These are phyloP conservation scores for Mycena polygramma DNA, from an alignment of 768 basidiomycete species.

Conservation along the genomic window DNA sequence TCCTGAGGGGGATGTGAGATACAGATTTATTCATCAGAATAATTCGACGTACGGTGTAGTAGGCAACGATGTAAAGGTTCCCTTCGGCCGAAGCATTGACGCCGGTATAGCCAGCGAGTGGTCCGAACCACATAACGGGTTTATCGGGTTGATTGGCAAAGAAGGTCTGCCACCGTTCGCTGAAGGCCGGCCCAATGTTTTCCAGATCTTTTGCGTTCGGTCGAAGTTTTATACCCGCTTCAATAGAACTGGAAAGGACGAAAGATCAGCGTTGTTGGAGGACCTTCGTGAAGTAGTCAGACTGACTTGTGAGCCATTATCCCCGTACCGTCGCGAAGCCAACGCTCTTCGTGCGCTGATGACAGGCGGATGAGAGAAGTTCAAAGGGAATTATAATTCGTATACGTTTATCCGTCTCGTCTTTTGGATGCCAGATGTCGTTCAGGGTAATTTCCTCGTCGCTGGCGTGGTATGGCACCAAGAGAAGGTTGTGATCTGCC, in stretches of 20 bases:
- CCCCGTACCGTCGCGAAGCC: constrained; percentile 56
- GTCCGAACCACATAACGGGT: constrained; percentile 53
- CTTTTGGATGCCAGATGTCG: constrained; percentile 55
- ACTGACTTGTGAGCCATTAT: constrained; percentile 68
- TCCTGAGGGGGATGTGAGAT: constrained; percentile 34
- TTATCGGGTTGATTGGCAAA: constrained; percentile 69
- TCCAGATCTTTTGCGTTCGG: constrained; percentile 64
- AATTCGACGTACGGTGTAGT: constrained; percentile 48
- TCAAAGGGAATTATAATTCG: not conserved
- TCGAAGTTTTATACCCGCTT: constrained; percentile 70
- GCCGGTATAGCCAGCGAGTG: constrained; percentile 53
- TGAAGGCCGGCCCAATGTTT: constrained; percentile 64
- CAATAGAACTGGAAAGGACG: constrained; percentile 56
- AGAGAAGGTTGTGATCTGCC: constrained; percentile 57
- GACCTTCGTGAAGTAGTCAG: not conserved
- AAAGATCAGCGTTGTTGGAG: constrained; percentile 27
- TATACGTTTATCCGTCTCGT: constrained; percentile 52
- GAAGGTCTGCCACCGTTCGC: constrained; percentile 61
- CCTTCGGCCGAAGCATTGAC: constrained; percentile 8
- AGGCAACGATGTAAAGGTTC: constrained; percentile 45
- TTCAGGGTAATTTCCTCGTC: constrained; percentile 66
- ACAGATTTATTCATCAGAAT: not conserved
- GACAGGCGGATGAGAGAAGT: not conserved
- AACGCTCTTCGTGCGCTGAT: constrained; percentile 44
- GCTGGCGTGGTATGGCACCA: constrained; percentile 56